Conservation (phyloP, 305 asterid genomes). For the Rubia tinctorum region DNA sequence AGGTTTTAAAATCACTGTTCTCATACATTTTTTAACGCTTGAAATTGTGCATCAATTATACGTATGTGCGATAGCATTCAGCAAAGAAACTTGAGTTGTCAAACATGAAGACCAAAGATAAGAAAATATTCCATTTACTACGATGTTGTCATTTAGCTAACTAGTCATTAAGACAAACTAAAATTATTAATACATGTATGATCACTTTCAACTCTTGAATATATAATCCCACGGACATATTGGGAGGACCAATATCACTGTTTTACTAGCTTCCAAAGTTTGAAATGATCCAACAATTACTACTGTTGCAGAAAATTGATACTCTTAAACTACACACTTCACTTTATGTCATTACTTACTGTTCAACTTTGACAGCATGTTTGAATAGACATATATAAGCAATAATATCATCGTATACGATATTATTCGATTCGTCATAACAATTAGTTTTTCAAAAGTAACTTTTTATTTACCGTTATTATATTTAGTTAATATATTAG, state of each 20-base stretch:
- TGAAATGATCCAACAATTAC: not conserved
- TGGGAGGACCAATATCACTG: not conserved
- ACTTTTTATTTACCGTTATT: no score
- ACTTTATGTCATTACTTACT: no score
- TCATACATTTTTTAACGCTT: no score
- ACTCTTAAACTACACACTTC: no score
- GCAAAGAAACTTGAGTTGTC: not conserved
- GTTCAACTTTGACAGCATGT: no score
- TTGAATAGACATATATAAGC: no score
- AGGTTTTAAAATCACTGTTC: not conserved
- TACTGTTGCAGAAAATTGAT: not conserved
- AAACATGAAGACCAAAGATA: not conserved
- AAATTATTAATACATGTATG: not conserved
- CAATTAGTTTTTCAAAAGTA: no score
- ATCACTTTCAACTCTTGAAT: conserved; percentile 12
- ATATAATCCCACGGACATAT: not conserved
- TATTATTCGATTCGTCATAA: no score
- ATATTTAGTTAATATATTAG: no score
- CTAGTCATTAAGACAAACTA: not conserved
- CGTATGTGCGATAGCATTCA: not conserved
- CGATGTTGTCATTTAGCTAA: not conserved
- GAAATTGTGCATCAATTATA: not conserved
- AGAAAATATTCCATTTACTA: not conserved
- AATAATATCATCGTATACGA: no score
- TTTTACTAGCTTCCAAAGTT: not conserved